Evolutionary conservation across 2,329 filamentous ascomycete species (phyloP), one percentile per base, ranked within the genome.

Genomic region (Fusarium foetens): DNA sequence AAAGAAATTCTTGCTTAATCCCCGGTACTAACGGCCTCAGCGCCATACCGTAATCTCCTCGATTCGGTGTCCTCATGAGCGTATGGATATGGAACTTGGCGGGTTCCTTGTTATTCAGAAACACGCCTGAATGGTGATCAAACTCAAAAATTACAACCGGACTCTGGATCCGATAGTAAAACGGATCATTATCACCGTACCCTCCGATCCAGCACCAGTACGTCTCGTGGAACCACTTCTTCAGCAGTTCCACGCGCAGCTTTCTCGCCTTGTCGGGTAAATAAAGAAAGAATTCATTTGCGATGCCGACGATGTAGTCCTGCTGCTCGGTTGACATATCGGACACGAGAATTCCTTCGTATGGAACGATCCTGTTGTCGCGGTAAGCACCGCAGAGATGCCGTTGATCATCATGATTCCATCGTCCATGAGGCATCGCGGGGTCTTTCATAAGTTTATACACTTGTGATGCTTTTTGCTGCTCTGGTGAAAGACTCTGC

Each of bases 51-150:
- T 95, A 95, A 77, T 95, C 93, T 1, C 93, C 93, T 0, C 83
- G 89, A 79, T 95, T 95, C 1, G 93, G 93, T 36, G 89, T 91
- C 39, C 93, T 81, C 70, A 93, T 81, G 58, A 94, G 81, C 0
- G 93, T 95, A 79, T 95, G 93, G 27, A 93, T 92, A 75, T 95
- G 93, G 75, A 93, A 95, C 80, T 92, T 93, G 36, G 90, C 90
- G 0, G 93, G 93, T 80, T 93, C 88, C 54, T 85, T 84, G 77
- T 95, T 95, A 3, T 86, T 90, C 76, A 95, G 80, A 74, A 94
- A 95, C 0, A 95, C 93, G 1, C 93, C 92, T 0, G 90, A 93
- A 79, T 95, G 93, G 77, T 94, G 92, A 75, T 95, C 93, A 75
- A 95, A 93, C 84, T 95, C 93, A 57, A 92, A 84, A 4, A 95